Base-by-base conservation (phyloP, 805 yeast species). In the Lipomyces lipofer region DNA sequence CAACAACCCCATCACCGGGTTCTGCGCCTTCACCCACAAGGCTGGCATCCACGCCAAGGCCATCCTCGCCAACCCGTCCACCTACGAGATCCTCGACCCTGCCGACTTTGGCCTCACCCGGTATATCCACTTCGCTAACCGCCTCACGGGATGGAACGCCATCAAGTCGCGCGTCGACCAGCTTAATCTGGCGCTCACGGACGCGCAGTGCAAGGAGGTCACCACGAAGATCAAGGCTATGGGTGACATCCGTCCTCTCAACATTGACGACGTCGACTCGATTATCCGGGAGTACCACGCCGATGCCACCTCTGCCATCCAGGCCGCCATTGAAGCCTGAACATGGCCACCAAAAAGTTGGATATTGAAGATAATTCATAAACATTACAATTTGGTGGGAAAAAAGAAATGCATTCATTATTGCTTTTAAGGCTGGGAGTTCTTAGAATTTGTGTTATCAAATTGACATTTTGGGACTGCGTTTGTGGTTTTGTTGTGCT, bases 21-120 rank as follows among this genome's bases (percentile, higher is more conserved):
- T 94, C 85, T 94, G 98, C 79, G 99, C 99, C 43, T 92, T 92
- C 78, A 92, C 99, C 56, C 99, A 92, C 78, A 92, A 92, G 80
- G 99, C 99, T 55, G 99, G 99, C 74, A 91, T 92, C 71, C 99
- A 92, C 73, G 98, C 99, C 67, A 92, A 94, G 80, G 98, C 98
- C 54, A 92, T 92, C 65, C 81, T 92, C 63, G 99, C 99, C 55
- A 94, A 92, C 76, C 99, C 99, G 60, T 89, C 97, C 44, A 94
- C 98, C n/a, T 92, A 92, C 73, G 99, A 92, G 78, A 92, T 92
- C 68, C 80, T 92, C 71, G 86, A 86, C 71, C 99, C 99, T 53
- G 76, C 86, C 27, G 99, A 92, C 75, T 92, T 92, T 68, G 99
- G 99, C 71, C 82, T 92, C 70, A 84, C 95, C 52, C 84, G 99